Evolutionary conservation across 768 basidiomycete genomes (phyloP).

Genomic region (Lactifluus hygrophoroides): DNA sequence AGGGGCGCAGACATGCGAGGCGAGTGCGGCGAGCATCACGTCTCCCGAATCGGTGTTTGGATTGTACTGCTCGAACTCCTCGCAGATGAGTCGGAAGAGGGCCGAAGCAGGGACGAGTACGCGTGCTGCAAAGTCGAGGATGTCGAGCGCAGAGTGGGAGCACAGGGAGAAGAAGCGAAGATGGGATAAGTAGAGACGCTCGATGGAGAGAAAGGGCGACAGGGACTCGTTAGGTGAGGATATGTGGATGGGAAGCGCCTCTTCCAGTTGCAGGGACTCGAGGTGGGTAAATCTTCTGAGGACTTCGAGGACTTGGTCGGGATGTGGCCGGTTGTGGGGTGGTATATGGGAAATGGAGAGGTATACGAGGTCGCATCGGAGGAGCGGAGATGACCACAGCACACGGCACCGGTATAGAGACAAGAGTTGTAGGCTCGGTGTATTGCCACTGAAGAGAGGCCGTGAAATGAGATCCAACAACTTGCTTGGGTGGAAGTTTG

Average conservation of each 20-base stretch:
- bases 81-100: slow-evolving; percentile 16
- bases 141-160: slow-evolving; percentile 14
- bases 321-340: neutral
- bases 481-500: slow-evolving; percentile 5
- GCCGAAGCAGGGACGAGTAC: slow-evolving; percentile 11
- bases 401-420: slow-evolving; percentile 11
- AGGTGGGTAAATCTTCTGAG: slow-evolving; percentile 8
- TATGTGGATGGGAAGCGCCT: slow-evolving; percentile 13
- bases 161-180: slow-evolving; percentile 15
- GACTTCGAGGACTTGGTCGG: slow-evolving; percentile 8
- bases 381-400: slow-evolving; percentile 15
- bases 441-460: slow-evolving; percentile 8
- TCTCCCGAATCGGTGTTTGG: slow-evolving; percentile 9
- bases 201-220: neutral
- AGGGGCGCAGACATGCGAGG: slow-evolving; percentile 7
- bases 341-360: slow-evolving; percentile 15
- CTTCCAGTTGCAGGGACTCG: slow-evolving; percentile 15
- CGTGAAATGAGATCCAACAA: neutral
- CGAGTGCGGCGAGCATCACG: slow-evolving; percentile 15
- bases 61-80: slow-evolving; percentile 8
- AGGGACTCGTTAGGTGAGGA: neutral
- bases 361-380: slow-evolving; percentile 15
- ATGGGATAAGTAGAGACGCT: slow-evolving; percentile 4
- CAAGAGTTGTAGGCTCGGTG: slow-evolving; percentile 11
- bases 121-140: slow-evolving; percentile 9